Evolutionary conservation across 169 alveolate genomes (phyloP).

Genomic region (Plasmodium fragile): DNA sequence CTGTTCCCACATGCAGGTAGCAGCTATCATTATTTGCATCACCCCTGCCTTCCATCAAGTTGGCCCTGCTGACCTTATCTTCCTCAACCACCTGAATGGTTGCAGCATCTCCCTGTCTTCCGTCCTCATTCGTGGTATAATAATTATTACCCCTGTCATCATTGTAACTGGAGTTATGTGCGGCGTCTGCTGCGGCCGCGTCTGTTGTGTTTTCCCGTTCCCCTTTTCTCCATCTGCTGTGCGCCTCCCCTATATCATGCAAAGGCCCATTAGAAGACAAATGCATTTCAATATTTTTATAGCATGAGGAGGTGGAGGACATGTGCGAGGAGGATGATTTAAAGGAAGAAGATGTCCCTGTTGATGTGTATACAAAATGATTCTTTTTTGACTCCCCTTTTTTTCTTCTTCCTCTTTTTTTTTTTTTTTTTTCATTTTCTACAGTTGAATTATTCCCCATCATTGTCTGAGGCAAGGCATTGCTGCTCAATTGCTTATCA

Average conservation of each 20-base stretch:
- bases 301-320: conserved; percentile 60
- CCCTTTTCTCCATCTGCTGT: not conserved
- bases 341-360: conserved; percentile 63
- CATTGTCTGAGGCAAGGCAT: not conserved
- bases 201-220: not conserved
- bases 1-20: not conserved
- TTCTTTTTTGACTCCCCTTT: not conserved
- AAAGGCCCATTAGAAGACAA: conserved; percentile 1
- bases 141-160: not conserved
- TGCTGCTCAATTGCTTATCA: not conserved
- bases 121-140: not conserved
- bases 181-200: not conserved
- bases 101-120: not conserved
- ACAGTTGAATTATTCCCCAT: not conserved
- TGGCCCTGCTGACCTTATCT: not conserved
- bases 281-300: conserved; percentile 19
- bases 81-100: not conserved
- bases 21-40: not conserved
- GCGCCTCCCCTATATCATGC: not conserved
- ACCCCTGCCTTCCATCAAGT: not conserved
- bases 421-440: not conserved
- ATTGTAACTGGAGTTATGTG: not conserved
- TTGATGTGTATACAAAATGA: conserved; percentile 1
- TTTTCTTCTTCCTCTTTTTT: conserved; percentile 1
- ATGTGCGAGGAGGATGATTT: conserved; percentile 56